phyloP scores from a whole-genome alignment of 345 rosid genomes.

The Crucihimalaya himalaica region DNA sequence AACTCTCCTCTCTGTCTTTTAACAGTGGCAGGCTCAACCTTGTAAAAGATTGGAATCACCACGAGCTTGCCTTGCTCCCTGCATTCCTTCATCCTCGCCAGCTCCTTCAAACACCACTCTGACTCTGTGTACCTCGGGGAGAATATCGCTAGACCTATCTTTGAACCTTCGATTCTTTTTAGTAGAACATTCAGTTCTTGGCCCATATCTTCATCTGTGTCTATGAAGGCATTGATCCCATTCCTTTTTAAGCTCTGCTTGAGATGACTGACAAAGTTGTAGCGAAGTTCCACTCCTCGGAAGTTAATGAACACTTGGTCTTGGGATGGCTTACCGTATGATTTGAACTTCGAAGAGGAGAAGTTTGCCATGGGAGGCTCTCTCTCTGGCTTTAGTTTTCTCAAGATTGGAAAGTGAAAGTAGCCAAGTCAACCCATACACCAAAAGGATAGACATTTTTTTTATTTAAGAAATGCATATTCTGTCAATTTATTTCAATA shows the following conservation, averaged over 20 bases:
- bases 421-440: too few species aligned
- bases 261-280: background rate
- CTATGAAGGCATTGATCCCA: conserved; percentile 2
- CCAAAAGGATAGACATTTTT: too few species aligned
- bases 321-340: too few species aligned
- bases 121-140: conserved; percentile 19
- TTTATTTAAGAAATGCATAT: too few species aligned
- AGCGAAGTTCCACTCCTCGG: background rate
- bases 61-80: background rate
- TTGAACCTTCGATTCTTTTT: background rate
- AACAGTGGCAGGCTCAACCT: background rate
- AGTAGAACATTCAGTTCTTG: background rate
- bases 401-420: too few species aligned
- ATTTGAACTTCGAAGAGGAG: too few species aligned
- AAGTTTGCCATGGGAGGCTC: too few species aligned
- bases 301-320: conserved; percentile 24
- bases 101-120: conserved; percentile 4
- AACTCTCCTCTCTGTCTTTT: background rate
- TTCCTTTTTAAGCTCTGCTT: background rate
- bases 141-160: background rate
- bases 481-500: too few species aligned
- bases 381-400: too few species aligned
- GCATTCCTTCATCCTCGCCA: conserved; percentile 2
- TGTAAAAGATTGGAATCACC: conserved; percentile 14
- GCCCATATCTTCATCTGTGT: background rate